phyloP scores from a whole-genome alignment of 148 eudicot genomes.

The Nepenthes mirabilis region DNA sequence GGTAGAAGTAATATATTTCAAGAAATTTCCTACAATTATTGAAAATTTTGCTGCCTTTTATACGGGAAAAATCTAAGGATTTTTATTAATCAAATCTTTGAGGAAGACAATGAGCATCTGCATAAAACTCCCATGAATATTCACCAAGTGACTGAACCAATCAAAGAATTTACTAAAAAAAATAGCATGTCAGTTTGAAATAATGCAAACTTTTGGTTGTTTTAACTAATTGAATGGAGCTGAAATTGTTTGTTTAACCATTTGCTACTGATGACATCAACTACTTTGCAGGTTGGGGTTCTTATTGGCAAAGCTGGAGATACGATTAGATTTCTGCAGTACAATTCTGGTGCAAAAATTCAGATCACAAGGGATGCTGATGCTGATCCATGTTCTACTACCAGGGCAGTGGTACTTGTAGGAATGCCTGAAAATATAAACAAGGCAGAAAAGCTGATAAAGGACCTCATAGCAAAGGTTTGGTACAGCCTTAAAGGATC shows the following conservation, averaged over 20 bases:
- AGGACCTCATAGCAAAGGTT: conserved; percentile 96
- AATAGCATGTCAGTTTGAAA: too few species aligned
- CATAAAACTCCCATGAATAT: too few species aligned
- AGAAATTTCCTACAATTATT: too few species aligned
- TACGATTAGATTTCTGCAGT: conserved; percentile 66
- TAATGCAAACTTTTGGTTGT: background rate
- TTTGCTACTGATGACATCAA: conserved; percentile 3
- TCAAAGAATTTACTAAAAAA: too few species aligned
- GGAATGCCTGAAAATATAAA: conserved; percentile 56
- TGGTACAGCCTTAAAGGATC: background rate
- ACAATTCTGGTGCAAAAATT: conserved; percentile 90
- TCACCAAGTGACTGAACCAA: too few species aligned
- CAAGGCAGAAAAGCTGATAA: conserved; percentile 81
- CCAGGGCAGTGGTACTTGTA: conserved; percentile 70
- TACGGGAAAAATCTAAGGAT: too few species aligned
- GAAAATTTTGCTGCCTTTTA: too few species aligned
- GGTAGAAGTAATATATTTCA: too few species aligned
- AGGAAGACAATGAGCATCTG: too few species aligned
- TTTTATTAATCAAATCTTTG: too few species aligned
- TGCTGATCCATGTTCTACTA: conserved; percentile 57
- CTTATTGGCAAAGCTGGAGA: conserved; percentile 95
- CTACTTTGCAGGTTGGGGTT: conserved; percentile 77
- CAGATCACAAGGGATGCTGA: conserved; percentile 91
- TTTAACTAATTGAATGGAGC: background rate
- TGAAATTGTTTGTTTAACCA: background rate